These are phyloP conservation scores for Mortierella sp. DNA, from an alignment of 371 early-diverging fungal species.

Conservation along the genomic window DNA sequence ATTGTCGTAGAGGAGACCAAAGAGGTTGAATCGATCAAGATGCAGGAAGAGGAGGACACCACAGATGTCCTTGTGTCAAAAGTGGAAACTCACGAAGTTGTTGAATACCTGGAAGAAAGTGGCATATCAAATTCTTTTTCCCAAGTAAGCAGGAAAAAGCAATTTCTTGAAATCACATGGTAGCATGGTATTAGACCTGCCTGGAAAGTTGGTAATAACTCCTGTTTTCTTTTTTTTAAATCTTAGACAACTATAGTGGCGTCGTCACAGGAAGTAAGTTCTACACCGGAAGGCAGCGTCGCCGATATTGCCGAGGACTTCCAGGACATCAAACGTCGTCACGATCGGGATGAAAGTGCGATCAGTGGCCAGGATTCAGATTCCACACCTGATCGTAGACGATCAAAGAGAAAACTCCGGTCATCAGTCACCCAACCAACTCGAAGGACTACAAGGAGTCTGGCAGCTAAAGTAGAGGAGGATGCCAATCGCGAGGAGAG, in stretches of 20 bases:
- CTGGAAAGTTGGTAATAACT: too few species aligned
- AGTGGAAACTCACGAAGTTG: background rate
- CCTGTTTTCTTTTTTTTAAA: too few species aligned
- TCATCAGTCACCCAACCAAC: conserved; percentile 27
- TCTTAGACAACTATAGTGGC: conserved; percentile 23
- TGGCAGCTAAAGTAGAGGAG: conserved; percentile 19
- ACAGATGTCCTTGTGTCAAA: background rate
- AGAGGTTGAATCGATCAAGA: background rate
- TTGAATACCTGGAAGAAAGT: background rate
- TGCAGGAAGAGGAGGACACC: background rate
- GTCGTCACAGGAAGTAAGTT: conserved; percentile 9
- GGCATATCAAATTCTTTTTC: background rate
- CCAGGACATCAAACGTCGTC: conserved; percentile 5
- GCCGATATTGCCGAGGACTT: background rate
- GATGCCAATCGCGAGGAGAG: conserved; percentile 1
- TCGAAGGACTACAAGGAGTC: conserved; percentile 34
- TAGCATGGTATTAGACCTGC: too few species aligned
- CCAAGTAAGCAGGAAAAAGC: background rate
- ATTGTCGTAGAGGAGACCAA: background rate
- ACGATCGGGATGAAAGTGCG: conserved; percentile 22
- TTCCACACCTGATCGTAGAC: conserved; percentile 18
- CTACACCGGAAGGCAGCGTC: conserved; percentile 12
- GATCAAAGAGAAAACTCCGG: conserved; percentile 6
- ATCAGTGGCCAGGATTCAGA: conserved; percentile 26
- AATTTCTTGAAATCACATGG: too few species aligned